Conservation (phyloP, 164 flowering plant genomes). For the Litsea cubeba region DNA sequence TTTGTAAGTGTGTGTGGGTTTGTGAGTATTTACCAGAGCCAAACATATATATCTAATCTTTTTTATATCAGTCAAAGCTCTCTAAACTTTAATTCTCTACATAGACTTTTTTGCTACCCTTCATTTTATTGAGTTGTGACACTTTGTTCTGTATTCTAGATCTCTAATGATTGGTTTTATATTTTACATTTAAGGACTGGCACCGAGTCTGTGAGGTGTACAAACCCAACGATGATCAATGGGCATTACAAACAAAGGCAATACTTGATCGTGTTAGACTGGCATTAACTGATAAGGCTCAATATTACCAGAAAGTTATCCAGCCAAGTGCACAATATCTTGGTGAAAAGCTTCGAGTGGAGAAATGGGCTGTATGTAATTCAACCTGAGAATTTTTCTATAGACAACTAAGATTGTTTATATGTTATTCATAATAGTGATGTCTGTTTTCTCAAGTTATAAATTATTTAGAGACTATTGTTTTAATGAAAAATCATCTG, state of each 20-base stretch:
- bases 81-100: neutral
- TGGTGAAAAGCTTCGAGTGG: slow-evolving; percentile 25
- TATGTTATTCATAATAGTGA: neutral
- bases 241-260: slow-evolving; percentile 35
- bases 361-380: slow-evolving; percentile 30
- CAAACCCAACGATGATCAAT: slow-evolving; percentile 20
- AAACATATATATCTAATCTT: too few relatives aligned
- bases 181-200: slow-evolving; percentile 24
- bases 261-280: slow-evolving; percentile 24
- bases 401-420: too few relatives aligned
- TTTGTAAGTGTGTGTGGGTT: too few relatives aligned
- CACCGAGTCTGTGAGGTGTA: slow-evolving; percentile 22
- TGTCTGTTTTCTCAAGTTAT: neutral
- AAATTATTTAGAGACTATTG: neutral
- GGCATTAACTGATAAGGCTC: slow-evolving; percentile 20
- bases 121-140: slow-evolving; percentile 2
- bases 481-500: neutral
- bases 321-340: slow-evolving; percentile 32
- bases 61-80: too few relatives aligned
- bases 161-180: neutral
- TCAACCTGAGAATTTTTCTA: neutral
- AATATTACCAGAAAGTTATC: slow-evolving; percentile 20
- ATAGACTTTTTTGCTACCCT: neutral
- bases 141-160: neutral
- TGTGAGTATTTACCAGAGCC: too few relatives aligned